Conservation (phyloP, 352 stramenopile genomes). For the Peronospora farinosa region DNA sequence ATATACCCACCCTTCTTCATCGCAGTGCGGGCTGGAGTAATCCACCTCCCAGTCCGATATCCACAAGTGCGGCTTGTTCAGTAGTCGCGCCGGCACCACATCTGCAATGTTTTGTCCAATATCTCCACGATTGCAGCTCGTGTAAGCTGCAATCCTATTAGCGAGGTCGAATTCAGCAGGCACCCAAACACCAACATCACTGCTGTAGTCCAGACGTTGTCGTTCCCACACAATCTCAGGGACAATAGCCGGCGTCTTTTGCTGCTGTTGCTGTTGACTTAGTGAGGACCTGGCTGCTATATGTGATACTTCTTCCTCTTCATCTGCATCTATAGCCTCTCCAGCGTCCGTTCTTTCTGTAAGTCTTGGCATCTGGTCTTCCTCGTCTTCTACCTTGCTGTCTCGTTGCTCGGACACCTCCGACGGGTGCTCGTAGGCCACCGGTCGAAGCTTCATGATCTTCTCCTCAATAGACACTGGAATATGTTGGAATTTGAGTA, state of each 20-base stretch:
- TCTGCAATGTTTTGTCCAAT: conserved; percentile 50
- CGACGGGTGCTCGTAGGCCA: conserved; percentile 35
- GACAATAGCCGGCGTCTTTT: conserved; percentile 31
- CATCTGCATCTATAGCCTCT: conserved; percentile 30
- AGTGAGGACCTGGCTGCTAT: conserved; percentile 18
- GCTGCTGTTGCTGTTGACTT: conserved; percentile 22
- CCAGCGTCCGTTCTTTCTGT: conserved; percentile 29
- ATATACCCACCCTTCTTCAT: conserved; percentile 75
- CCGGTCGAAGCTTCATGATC: conserved; percentile 41
- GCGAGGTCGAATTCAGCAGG: conserved; percentile 38
- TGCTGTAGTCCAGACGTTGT: conserved; percentile 24
- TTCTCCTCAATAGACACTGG: conserved; percentile 61
- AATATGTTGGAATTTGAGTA: conserved; percentile 68
- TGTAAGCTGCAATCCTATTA: conserved; percentile 40
- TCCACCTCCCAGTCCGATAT: conserved; percentile 64
- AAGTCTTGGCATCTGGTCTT: conserved; percentile 22
- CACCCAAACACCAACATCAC: conserved; percentile 26
- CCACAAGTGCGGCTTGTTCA: conserved; percentile 73
- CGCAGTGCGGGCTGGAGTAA: conserved; percentile 36
- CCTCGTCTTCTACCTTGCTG: conserved; percentile 22
- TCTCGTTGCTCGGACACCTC: conserved; percentile 18
- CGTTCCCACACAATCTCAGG: conserved; percentile 51
- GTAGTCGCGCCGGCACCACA: conserved; percentile 51
- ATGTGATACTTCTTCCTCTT: conserved; percentile 25
- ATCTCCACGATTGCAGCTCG: conserved; percentile 59